Evolutionary conservation across 345 rosid genomes (phyloP), one percentile per base, ranked within the genome.

Genomic region (Erucastrum elatum): DNA sequence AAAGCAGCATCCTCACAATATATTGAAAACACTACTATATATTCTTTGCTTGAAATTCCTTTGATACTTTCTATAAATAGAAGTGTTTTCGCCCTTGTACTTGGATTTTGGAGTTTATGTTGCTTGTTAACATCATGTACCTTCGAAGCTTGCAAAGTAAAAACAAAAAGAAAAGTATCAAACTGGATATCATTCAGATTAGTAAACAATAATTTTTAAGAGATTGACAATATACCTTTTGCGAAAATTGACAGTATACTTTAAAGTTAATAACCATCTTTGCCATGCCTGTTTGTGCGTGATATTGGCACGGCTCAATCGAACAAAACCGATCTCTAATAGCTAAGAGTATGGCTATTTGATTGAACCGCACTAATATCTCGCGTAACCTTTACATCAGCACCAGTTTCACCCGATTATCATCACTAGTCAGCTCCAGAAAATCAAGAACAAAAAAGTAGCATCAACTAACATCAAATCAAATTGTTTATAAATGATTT

Each of bases 231-330:
- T 16, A 53, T 53, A 53, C 59, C 9, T 53, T 53, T 1, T 2
- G 12, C 4, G 17, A 49, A 49, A 7, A 51, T 2, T n/a, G 56
- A n/a, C 21, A 46, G 13, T 13, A 46, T 46, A 46, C 55, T 46
- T 46, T 5, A 6, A 15, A 8, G 59, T 15, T 5, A 15, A 16
- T 53, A 53, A 53, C 59, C 59, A 15, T 53, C 59, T 53, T 16
- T 15, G 59, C 6, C n/a, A 26, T n/a, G 21, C 16, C 16, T 25
- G 72, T 6, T 62, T 39, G 72, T 7, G 68, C 89, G 91, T 87
- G 97, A 93, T 93, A 90, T 93, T 93, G 97, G 94, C 96, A 89
- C 97, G 96, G 97, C 96, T 93, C 97, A 93, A 93, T 90, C 94
- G 84, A 90, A 93, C 76, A 85, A 83, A 55, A 64, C 86, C 75